These are phyloP conservation scores for Zychaea mexicana DNA, from an alignment of 371 early-diverging fungal genomes.

Conservation along the genomic window DNA sequence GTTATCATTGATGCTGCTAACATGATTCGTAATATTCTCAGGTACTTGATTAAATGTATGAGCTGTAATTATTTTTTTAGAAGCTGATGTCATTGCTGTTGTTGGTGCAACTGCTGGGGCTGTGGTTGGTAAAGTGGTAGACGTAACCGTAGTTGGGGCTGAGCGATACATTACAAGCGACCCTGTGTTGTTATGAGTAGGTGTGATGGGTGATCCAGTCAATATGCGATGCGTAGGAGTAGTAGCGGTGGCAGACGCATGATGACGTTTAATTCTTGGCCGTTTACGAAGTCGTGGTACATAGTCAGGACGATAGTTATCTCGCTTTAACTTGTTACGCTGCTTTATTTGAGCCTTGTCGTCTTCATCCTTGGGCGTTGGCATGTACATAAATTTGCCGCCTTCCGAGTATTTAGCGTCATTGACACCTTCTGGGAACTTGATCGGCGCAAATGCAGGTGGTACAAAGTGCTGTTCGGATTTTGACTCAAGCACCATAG, in stretches of 20 bases:
- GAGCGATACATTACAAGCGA: neutral
- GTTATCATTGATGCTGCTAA: neutral
- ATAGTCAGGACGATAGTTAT: constrained; percentile 46
- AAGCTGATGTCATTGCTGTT: too few relatives aligned
- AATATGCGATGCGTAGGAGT: too few relatives aligned
- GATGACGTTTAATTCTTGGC: constrained; percentile 7
- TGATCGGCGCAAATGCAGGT: constrained; percentile 52
- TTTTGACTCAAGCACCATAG: neutral
- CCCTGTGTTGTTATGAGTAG: neutral
- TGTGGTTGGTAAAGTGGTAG: too few relatives aligned
- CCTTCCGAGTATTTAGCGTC: constrained; percentile 50
- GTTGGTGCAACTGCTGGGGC: too few relatives aligned
- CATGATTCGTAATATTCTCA: too few relatives aligned
- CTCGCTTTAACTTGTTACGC: constrained; percentile 13
- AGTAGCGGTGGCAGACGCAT: neutral
- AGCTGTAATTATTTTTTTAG: too few relatives aligned
- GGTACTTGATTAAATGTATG: too few relatives aligned
- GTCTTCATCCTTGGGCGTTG: constrained; percentile 4
- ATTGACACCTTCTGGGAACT: constrained; percentile 32
- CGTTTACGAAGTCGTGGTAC: constrained; percentile 23
- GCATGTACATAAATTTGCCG: constrained; percentile 47
- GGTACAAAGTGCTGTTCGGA: constrained; percentile 24
- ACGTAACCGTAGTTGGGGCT: neutral
- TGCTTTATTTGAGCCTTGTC: neutral
- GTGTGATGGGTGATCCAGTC: neutral